Conservation (phyloP, 1,284 basidiomycete species). For the Pseudozyma pruni region DNA sequence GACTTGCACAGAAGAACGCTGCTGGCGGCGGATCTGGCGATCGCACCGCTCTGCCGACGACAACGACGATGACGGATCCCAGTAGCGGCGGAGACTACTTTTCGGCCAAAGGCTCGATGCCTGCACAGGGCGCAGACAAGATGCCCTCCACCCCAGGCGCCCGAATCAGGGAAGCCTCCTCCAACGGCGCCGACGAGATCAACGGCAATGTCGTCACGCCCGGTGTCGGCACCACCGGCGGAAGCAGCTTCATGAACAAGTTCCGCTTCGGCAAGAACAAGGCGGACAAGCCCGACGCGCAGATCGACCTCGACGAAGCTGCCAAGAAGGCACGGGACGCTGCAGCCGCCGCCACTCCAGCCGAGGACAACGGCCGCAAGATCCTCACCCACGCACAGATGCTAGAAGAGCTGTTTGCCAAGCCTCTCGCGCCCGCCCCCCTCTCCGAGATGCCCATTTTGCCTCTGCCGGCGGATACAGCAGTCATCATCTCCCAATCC, state of each 20-base stretch:
- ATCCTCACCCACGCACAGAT: conserved; percentile 17
- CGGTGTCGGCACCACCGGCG: conserved; percentile 12
- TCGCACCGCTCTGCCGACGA: conserved; percentile 21
- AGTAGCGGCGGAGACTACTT: conserved; percentile 44
- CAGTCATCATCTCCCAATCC: conserved; percentile 85
- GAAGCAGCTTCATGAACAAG: conserved; percentile 53
- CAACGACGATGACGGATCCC: conserved; percentile 18
- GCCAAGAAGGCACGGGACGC: conserved; percentile 18
- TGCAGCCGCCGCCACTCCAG: background rate
- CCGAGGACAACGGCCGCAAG: conserved; percentile 11
- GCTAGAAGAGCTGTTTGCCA: conserved; percentile 76
- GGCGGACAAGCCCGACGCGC: conserved; percentile 25
- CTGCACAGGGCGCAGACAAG: conserved; percentile 1
- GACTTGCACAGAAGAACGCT: conserved; percentile 17
- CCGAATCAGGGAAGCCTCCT: conserved; percentile 19
- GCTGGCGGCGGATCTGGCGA: conserved; percentile 9
- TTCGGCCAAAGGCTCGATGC: conserved; percentile 24
- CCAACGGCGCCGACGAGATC: conserved; percentile 19
- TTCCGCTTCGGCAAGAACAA: conserved; percentile 49
- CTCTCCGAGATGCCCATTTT: conserved; percentile 79
- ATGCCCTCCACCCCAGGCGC: conserved; percentile 16
- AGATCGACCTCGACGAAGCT: conserved; percentile 22
- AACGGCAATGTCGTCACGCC: conserved; percentile 27
- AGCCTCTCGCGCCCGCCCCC: conserved; percentile 77
- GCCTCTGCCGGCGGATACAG: conserved; percentile 75